phyloP scores from a whole-genome alignment of 768 basidiomycete genomes.

The Calocybe indica region DNA sequence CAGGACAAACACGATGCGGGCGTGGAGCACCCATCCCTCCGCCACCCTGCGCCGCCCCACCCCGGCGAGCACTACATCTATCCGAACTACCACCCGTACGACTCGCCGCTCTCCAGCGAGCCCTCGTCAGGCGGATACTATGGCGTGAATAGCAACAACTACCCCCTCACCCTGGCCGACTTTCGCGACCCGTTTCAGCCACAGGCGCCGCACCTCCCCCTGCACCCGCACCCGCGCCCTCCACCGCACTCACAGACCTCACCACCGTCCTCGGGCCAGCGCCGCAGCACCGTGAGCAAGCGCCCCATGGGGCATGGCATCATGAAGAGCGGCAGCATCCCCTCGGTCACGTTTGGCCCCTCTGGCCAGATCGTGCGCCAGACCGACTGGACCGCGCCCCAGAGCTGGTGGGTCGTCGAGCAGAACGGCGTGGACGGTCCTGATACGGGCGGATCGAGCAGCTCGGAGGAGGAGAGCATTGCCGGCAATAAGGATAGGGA shows the following conservation, averaged over 20 bases:
- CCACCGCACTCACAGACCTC: neutral
- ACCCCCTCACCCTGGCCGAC: no score
- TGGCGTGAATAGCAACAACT: no score
- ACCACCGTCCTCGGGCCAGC: neutral
- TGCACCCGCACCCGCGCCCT: no score
- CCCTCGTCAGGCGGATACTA: no score
- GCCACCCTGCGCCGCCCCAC: conserved; percentile 25
- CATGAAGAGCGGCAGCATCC: neutral
- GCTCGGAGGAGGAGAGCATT: conserved; percentile 26
- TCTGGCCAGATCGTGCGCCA: no score
- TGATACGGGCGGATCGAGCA: conserved; percentile 24
- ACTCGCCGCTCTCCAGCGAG: no score
- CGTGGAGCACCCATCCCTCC: conserved; percentile 32
- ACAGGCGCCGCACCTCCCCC: no score
- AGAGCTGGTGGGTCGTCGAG: conserved; percentile 69
- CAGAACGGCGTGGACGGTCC: conserved; percentile 31
- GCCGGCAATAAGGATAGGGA: no score
- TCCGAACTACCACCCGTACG: no score
- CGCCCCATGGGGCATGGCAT: neutral
- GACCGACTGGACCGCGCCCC: conserved; percentile 75
- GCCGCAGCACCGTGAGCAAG: neutral
- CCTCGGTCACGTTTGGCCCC: neutral
- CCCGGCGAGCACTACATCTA: no score
- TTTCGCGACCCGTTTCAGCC: no score
- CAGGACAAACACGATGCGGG: no score